Conservation (phyloP, 371 early-diverging fungal species). For the Mucor circinelloides region DNA sequence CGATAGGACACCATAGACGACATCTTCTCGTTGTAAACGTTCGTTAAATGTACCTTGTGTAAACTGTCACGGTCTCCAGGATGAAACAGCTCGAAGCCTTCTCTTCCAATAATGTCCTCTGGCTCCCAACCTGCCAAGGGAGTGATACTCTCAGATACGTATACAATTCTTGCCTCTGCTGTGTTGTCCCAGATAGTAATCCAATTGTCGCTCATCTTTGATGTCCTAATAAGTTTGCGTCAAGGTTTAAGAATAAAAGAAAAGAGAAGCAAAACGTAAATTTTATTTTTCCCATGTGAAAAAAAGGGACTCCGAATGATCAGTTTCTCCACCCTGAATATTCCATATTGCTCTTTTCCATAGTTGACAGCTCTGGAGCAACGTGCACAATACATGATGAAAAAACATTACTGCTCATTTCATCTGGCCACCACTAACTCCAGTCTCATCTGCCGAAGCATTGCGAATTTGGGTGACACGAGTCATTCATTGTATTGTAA, state of each 20-base stretch:
- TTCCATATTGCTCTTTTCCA: no score
- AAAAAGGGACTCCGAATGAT: not conserved
- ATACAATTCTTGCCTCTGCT: slow-evolving; percentile 41
- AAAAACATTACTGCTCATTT: not conserved
- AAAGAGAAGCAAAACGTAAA: not conserved
- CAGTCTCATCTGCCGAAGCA: not conserved
- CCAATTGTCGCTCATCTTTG: slow-evolving; percentile 37
- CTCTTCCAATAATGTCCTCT: slow-evolving; percentile 51
- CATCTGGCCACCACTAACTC: not conserved
- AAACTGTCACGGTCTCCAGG: slow-evolving; percentile 42
- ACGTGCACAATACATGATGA: not conserved
- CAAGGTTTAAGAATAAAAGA: not conserved
- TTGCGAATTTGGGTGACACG: not conserved
- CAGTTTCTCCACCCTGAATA: not conserved
- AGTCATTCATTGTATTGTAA: not conserved
- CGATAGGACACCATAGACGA: slow-evolving; percentile 43
- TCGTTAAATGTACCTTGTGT: slow-evolving; percentile 41
- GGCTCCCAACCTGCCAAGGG: slow-evolving; percentile 54
- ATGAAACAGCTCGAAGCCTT: slow-evolving; percentile 49
- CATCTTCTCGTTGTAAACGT: slow-evolving; percentile 55
- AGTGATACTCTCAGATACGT: slow-evolving; percentile 53
- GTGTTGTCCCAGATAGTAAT: slow-evolving; percentile 63
- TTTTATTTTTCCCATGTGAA: not conserved
- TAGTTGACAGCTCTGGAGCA: no score
- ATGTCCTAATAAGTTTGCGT: not conserved